These are phyloP conservation scores for Mycena venus DNA, from an alignment of 768 basidiomycete genomes.

Conservation along the genomic window DNA sequence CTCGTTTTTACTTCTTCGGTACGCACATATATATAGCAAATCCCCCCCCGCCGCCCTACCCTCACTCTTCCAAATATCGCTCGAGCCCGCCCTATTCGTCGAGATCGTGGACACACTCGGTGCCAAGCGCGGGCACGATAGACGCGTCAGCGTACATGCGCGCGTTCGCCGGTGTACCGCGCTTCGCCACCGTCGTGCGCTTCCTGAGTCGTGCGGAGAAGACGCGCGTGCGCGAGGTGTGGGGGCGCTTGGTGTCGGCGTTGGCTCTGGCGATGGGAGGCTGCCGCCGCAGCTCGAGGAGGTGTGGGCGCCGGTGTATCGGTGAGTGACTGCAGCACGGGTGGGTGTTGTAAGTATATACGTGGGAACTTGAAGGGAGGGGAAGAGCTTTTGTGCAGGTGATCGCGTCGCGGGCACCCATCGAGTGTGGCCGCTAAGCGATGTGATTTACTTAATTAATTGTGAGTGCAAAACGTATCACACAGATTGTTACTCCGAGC, in stretches of 20 bases:
- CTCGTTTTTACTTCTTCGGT: neutral
- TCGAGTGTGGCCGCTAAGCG: too few relatives aligned
- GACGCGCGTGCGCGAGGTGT: constrained; percentile 59
- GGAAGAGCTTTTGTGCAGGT: neutral
- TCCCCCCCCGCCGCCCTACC: constrained; percentile 71
- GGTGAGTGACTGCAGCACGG: neutral
- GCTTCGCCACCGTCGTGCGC: constrained; percentile 73
- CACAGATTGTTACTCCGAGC: too few relatives aligned
- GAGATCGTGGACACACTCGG: constrained; percentile 69
- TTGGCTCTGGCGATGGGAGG: constrained; percentile 35
- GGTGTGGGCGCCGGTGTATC: constrained; percentile 28
- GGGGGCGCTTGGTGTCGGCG: constrained; percentile 52
- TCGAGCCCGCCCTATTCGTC: constrained; percentile 74
- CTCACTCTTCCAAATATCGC: constrained; percentile 73
- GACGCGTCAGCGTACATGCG: constrained; percentile 71
- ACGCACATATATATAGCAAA: constrained; percentile 52
- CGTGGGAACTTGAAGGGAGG: neutral
- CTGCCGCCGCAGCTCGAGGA: constrained; percentile 17
- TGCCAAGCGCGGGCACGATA: constrained; percentile 33
- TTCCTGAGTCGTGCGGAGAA: constrained; percentile 75
- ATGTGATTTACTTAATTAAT: too few relatives aligned
- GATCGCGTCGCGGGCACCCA: neutral
- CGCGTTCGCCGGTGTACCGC: constrained; percentile 65
- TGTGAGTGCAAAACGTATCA: too few relatives aligned
- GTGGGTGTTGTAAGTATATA: neutral